Percentiles rank a stretch among this genome's conserved stretches.
Conservation (phyloP, 352 stramenopile genomes). For the Globisporangium abappressorium region DNA sequence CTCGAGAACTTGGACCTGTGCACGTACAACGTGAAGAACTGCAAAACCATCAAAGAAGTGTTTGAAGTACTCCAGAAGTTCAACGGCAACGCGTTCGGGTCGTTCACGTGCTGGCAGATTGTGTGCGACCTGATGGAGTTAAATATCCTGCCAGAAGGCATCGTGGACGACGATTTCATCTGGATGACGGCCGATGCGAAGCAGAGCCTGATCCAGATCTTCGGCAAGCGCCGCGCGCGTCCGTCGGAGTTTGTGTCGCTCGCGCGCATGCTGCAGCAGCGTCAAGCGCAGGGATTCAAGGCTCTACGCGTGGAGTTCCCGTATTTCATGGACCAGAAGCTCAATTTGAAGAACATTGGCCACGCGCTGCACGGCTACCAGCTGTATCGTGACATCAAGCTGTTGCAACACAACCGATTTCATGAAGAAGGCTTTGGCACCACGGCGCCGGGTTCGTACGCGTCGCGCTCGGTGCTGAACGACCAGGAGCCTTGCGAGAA, state of each 20-base stretch:
- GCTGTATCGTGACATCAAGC: conserved; percentile 83
- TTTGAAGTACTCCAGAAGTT: conserved; percentile 71
- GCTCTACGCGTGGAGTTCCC: conserved; percentile 78
- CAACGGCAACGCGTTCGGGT: conserved; percentile 67
- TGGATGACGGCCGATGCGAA: conserved; percentile 78
- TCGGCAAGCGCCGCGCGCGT: conserved; percentile 71
- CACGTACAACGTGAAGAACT: conserved; percentile 55
- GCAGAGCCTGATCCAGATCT: conserved; percentile 81
- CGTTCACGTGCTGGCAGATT: conserved; percentile 86
- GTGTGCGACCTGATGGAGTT: conserved; percentile 78
- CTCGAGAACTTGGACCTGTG: conserved; percentile 56
- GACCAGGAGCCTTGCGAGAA: conserved; percentile 73
- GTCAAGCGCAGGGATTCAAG: conserved; percentile 77
- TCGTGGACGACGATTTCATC: conserved; percentile 68
- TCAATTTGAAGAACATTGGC: conserved; percentile 82
- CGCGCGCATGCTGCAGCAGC: conserved; percentile 65
- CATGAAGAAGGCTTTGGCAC: conserved; percentile 64
- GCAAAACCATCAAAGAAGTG: conserved; percentile 41
- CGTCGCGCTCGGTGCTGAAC: conserved; percentile 70
- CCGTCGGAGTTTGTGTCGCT: conserved; percentile 67
- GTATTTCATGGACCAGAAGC: conserved; percentile 76
- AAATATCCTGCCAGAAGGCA: conserved; percentile 55
- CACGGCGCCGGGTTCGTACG: conserved; percentile 52
- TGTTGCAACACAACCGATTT: conserved; percentile 66
- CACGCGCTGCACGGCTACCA: conserved; percentile 81